phyloP scores from a whole-genome alignment of 371 early-diverging fungal species.

The Capillidium heterosporum region DNA sequence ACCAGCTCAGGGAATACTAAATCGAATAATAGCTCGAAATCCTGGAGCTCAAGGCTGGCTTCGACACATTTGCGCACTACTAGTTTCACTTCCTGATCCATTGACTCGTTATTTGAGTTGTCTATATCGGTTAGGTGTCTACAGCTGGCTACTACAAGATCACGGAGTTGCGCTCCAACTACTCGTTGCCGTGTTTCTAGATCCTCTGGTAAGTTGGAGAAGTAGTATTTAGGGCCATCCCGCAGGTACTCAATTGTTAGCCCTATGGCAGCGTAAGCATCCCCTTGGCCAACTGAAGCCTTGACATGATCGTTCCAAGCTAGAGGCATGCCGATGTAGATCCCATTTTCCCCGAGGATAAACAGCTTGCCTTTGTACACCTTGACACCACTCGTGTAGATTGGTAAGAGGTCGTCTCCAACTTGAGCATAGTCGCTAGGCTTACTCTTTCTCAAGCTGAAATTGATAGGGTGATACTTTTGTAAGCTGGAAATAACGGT shows the following conservation, averaged over 20 bases:
- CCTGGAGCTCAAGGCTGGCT: background rate
- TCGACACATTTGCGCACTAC: background rate
- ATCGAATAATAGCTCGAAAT: background rate
- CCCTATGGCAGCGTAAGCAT: background rate
- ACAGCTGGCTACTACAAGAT: background rate
- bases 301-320: constrained; percentile 1
- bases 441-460: background rate
- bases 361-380: constrained; percentile 3
- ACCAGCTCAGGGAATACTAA: background rate
- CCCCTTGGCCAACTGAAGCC: background rate
- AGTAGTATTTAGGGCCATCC: background rate
- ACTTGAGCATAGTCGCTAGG: background rate
- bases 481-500: background rate
- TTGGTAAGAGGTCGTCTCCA: background rate
- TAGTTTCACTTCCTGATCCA: background rate
- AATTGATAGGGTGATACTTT: background rate
- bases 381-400: background rate
- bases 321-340: background rate
- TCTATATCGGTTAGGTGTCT: background rate
- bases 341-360: background rate
- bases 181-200: background rate
- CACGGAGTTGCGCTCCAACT: background rate
- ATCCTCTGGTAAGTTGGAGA: background rate
- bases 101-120: background rate
- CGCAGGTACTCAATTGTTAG: background rate